Conservation (phyloP, 2,329 filamentous ascomycete species). For the Bipolaris oryzae region DNA sequence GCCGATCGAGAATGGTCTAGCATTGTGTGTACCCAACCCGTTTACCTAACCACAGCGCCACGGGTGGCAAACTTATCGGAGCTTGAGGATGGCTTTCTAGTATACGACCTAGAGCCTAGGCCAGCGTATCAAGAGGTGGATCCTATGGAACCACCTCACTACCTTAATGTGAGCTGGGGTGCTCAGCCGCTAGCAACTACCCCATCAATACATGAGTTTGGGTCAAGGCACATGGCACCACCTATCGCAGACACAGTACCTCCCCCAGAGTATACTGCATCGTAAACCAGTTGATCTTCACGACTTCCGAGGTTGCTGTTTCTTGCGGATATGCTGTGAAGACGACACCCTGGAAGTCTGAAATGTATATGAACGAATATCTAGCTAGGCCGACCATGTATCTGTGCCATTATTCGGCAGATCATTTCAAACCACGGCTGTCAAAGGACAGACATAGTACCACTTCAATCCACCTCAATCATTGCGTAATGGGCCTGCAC, state of each 20-base stretch:
- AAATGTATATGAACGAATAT: too few relatives aligned
- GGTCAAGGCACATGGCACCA: conserved; percentile 3
- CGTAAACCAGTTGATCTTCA: neutral
- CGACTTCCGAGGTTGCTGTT: neutral
- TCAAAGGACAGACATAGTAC: neutral
- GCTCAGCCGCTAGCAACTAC: neutral
- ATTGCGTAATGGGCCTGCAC: neutral
- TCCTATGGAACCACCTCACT: conserved; percentile 4
- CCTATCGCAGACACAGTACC: neutral
- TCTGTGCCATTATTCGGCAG: too few relatives aligned
- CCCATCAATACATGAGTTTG: conserved; percentile 3
- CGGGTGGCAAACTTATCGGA: neutral
- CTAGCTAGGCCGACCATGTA: too few relatives aligned
- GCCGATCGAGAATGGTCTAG: conserved; percentile 31
- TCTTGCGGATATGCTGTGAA: neutral
- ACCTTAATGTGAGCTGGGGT: neutral
- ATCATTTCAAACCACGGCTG: neutral
- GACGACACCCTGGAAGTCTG: neutral
- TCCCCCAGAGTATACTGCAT: conserved; percentile 10
- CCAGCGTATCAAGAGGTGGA: conserved; percentile 22
- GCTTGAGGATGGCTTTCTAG: neutral
- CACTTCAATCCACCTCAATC: neutral
- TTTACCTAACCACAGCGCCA: conserved; percentile 29
- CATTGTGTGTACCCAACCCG: conserved; percentile 20
- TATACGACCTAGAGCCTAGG: conserved; percentile 2